phyloP scores from a whole-genome alignment of 106 monocot species.

The Dendrobium officinale region DNA sequence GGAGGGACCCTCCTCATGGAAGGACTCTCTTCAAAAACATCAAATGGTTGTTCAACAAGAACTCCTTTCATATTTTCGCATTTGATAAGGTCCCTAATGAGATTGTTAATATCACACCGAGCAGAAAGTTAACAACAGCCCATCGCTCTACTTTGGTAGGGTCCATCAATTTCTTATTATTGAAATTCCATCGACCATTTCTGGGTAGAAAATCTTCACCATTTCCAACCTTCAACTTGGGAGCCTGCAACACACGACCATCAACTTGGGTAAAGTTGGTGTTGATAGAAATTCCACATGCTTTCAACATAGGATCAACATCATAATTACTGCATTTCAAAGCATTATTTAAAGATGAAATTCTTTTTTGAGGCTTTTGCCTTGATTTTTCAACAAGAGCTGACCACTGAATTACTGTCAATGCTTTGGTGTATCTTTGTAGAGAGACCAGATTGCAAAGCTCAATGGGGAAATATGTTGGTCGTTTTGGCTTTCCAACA shows the following conservation, averaged over 20 bases:
- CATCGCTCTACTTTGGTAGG: too few species aligned
- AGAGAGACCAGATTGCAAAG: constrained; percentile 65
- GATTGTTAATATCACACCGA: constrained; percentile 48
- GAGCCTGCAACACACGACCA: constrained; percentile 69
- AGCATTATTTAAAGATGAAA: too few species aligned
- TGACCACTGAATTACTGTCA: constrained; percentile 59
- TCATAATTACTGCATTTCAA: too few species aligned
- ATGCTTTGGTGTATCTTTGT: constrained; percentile 85
- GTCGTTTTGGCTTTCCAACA: constrained; percentile 91
- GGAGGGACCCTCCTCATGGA: constrained; percentile 36
- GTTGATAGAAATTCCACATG: constrained; percentile 5
- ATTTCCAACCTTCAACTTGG: too few species aligned
- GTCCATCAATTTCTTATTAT: too few species aligned
- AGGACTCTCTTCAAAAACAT: constrained; percentile 58
- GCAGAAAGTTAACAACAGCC: constrained; percentile 87
- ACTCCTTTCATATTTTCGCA: constrained; percentile 86
- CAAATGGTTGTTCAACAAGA: constrained; percentile 50
- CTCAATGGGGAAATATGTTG: constrained; percentile 84
- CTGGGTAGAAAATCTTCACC: constrained; percentile 64
- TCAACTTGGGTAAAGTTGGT: constrained; percentile 68
- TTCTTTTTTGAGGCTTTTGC: too few species aligned
- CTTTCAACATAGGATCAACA: too few species aligned
- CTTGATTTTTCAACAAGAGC: too few species aligned
- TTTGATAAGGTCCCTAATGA: constrained; percentile 57
- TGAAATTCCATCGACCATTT: too few species aligned